Conservation (phyloP, 176 grass and related monocot species). For the Hyparrhenia diplandra region DNA sequence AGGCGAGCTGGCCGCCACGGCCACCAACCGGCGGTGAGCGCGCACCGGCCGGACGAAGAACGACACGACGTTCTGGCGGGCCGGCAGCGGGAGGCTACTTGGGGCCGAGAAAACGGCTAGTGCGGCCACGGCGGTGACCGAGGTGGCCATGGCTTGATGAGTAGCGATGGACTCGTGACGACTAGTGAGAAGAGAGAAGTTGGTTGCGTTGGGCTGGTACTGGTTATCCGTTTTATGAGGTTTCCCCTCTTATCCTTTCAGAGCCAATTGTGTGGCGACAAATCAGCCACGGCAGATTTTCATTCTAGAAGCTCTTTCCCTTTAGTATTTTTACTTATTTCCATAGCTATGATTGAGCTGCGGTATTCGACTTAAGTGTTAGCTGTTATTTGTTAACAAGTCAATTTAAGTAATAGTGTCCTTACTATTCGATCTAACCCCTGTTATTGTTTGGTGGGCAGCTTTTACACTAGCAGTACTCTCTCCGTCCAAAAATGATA, state of each 20-base stretch:
- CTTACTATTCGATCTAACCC: background rate
- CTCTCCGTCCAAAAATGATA: too few species aligned
- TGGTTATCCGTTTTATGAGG: too few species aligned
- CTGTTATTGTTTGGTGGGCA: background rate
- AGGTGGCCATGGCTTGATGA: conserved; percentile 33
- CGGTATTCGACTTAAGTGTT: background rate
- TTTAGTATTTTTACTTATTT: background rate
- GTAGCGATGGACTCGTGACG: background rate
- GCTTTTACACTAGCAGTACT: background rate
- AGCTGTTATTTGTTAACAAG: background rate
- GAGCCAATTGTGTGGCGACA: conserved; percentile 52
- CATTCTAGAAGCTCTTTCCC: conserved; percentile 7
- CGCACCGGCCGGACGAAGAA: conserved; percentile 10
- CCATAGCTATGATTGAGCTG: background rate
- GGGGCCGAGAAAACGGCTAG: conserved; percentile 30
- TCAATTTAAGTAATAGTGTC: background rate
- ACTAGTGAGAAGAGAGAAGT: background rate
- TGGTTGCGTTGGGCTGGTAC: too few species aligned
- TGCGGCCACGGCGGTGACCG: conserved; percentile 35
- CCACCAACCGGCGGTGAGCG: conserved; percentile 26
- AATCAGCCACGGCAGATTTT: conserved; percentile 48
- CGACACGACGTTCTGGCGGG: conserved; percentile 26
- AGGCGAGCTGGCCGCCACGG: conserved; percentile 10
- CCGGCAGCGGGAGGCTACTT: background rate
- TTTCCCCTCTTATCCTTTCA: conserved; percentile 38